A percentile compares a stretch with the other conserved stretches of the same genome.
These are phyloP conservation scores for Solanum phureja DNA, from an alignment of 257 asterid species.

Conservation along the genomic window DNA sequence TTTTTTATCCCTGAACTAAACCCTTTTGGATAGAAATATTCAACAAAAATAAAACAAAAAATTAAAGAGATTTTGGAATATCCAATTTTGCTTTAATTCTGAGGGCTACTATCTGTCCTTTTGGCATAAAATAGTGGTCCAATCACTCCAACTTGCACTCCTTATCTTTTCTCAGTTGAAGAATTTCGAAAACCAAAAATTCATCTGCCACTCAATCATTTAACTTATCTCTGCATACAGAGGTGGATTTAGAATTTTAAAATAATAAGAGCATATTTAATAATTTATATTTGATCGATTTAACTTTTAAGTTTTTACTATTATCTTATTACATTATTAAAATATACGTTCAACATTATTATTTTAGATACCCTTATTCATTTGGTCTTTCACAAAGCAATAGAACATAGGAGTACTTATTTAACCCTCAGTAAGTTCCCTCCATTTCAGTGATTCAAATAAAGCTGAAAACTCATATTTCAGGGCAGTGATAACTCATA, in stretches of 20 bases:
- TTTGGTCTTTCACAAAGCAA: background rate
- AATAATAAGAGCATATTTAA: no score
- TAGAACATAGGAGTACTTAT: background rate
- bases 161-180: background rate
- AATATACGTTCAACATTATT: background rate
- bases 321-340: background rate
- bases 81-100: background rate
- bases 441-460: background rate
- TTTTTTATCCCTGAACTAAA: background rate
- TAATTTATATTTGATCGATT: no score
- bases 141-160: background rate
- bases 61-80: background rate
- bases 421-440: background rate
- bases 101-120: background rate
- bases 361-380: background rate
- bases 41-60: background rate
- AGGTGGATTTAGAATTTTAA: background rate
- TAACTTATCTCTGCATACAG: accelerated
- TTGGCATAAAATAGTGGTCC: background rate
- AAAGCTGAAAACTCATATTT: background rate
- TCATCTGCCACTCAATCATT: background rate
- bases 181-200: background rate
- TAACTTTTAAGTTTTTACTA: no score
- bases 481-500: background rate
- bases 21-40: background rate